Evolutionary conservation across 1,139 yeast genomes (phyloP).

Genomic region (Suhomyces chickasaworum): DNA sequence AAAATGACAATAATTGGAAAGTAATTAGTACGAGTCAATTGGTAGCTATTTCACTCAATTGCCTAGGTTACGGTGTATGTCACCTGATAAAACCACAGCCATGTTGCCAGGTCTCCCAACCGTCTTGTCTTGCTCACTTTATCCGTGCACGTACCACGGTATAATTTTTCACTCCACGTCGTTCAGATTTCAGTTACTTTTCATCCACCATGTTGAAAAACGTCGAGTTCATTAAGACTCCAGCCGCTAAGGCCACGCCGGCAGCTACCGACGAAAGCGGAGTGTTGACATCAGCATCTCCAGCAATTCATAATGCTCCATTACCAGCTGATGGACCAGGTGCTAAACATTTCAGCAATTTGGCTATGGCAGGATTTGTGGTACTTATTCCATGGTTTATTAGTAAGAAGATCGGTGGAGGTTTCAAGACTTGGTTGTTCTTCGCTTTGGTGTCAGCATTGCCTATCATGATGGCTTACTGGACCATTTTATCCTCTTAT

Average conservation of each 20-base stretch:
- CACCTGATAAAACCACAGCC: no score
- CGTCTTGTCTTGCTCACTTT: neutral
- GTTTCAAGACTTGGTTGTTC: constrained; percentile 65
- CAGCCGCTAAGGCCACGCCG: constrained; percentile 50
- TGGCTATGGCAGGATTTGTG: constrained; percentile 52
- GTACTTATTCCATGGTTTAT: constrained; percentile 66
- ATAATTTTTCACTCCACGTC: constrained; percentile 10
- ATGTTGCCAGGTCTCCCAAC: no score
- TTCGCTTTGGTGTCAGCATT: constrained; percentile 54
- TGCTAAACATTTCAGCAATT: constrained; percentile 71
- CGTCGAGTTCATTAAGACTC: constrained; percentile 62
- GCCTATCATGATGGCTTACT: constrained; percentile 78
- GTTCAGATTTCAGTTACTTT: constrained; percentile 3
- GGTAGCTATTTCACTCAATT: no score
- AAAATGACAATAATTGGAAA: no score
- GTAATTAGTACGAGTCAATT: no score
- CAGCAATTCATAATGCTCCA: constrained; percentile 83
- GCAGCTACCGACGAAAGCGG: constrained; percentile 55
- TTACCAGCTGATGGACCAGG: constrained; percentile 94
- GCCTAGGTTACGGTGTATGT: no score
- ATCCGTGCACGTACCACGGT: neutral
- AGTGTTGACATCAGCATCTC: constrained; percentile 62
- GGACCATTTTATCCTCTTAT: constrained; percentile 76
- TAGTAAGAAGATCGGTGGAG: constrained; percentile 70
- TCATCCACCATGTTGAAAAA: constrained; percentile 35